These are phyloP conservation scores for Trametes sp. DNA, from an alignment of 1,284 basidiomycete species.

Conservation along the genomic window DNA sequence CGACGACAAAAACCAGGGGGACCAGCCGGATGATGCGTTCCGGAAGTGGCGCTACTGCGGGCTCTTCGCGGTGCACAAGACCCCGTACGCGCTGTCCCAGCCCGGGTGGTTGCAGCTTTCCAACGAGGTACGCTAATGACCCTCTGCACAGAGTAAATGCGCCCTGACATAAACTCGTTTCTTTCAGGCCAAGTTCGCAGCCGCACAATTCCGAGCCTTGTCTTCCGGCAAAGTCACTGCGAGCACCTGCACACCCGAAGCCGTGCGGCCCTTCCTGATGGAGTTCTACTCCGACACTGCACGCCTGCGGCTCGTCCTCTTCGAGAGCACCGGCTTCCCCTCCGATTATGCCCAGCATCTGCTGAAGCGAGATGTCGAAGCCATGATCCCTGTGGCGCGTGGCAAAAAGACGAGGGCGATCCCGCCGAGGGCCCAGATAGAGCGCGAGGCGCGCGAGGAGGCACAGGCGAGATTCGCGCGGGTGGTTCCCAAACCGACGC, in stretches of 20 bases:
- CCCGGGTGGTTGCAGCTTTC: conserved; percentile 14
- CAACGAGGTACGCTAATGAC: conserved; percentile 15
- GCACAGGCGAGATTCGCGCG: no score
- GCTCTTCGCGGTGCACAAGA: conserved; percentile 22
- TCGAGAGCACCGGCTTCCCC: conserved; percentile 1
- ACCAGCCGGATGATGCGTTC: no score
- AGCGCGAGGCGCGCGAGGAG: not conserved
- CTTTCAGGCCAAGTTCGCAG: not conserved
- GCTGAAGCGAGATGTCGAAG: no score
- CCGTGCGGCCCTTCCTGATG: not conserved
- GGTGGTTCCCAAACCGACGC: no score
- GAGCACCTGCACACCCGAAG: not conserved
- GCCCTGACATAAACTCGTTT: no score
- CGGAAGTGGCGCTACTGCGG: conserved; percentile 26
- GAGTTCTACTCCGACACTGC: not conserved
- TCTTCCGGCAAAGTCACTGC: not conserved
- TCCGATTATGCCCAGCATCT: not conserved
- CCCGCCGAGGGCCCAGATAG: not conserved
- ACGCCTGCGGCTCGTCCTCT: conserved; percentile 4
- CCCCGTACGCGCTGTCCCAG: conserved; percentile 2
- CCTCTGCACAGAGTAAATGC: not conserved
- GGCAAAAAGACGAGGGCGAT: not conserved
- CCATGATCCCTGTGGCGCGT: not conserved
- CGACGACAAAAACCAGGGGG: not conserved
- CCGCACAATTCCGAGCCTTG: not conserved